These are phyloP conservation scores for Tympanopsis confertula DNA, from an alignment of 2,329 filamentous ascomycete species.

Conservation along the genomic window DNA sequence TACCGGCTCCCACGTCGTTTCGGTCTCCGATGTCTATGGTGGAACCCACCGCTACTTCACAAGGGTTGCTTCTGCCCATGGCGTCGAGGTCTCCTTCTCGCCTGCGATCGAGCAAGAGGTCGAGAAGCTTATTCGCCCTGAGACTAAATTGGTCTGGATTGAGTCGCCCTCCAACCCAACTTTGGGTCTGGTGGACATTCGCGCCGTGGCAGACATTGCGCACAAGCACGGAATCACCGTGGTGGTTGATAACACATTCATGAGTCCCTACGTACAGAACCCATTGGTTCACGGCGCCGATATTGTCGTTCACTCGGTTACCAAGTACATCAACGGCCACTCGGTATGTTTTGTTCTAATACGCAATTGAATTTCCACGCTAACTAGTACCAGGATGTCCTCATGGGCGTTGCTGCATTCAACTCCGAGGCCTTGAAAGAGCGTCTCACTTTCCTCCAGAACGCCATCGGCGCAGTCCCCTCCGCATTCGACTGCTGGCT, in stretches of 20 bases:
- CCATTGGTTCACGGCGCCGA: conserved; percentile 90
- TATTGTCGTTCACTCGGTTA: conserved; percentile 92
- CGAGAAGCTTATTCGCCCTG: conserved; percentile 62
- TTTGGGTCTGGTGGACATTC: conserved; percentile 82
- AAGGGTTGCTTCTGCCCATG: conserved; percentile 87
- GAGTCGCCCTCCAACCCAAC: conserved; percentile 93
- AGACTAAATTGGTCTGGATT: conserved; percentile 95
- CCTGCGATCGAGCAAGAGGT: conserved; percentile 86
- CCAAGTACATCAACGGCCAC: conserved; percentile 98
- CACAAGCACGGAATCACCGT: conserved; percentile 84
- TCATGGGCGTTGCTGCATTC: conserved; percentile 95
- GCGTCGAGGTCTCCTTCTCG: conserved; percentile 88
- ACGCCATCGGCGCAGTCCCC: conserved; percentile 90
- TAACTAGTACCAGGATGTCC: conserved; percentile 55
- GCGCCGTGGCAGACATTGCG: conserved; percentile 69
- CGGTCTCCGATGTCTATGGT: conserved; percentile 93
- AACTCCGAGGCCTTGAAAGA: conserved; percentile 71
- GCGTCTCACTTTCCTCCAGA: conserved; percentile 81
- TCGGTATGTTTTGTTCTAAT: background rate
- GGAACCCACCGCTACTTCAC: conserved; percentile 98
- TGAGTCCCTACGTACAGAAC: conserved; percentile 93
- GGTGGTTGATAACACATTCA: conserved; percentile 98
- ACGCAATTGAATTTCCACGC: background rate
- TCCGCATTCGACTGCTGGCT: conserved; percentile 97
- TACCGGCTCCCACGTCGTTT: conserved; percentile 81